A percentile compares a stretch with the other conserved stretches of the same genome.
phyloP scores from a whole-genome alignment of 129 eudicot species.

The Silybum marianum region DNA sequence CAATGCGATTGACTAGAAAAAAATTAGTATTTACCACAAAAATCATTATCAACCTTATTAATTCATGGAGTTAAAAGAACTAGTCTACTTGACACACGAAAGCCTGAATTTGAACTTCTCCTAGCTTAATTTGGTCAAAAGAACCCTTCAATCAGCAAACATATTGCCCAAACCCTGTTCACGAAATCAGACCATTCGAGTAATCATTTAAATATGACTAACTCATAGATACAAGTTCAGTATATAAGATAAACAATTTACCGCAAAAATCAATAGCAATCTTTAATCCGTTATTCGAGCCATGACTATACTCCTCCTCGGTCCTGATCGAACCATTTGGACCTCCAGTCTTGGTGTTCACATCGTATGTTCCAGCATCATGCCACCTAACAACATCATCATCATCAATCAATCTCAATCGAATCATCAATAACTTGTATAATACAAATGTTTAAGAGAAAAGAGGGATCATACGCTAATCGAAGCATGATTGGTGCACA shows the following conservation, averaged over 20 bases:
- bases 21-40: not conserved
- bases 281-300: conserved; percentile 78
- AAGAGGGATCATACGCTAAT: conserved; percentile 61
- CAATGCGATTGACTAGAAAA: too few species aligned
- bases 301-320: conserved; percentile 76
- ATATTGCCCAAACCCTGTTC: not conserved
- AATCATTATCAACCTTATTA: not conserved
- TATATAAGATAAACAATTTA: conserved; percentile 8
- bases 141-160: not conserved
- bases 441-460: conserved; percentile 2
- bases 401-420: conserved; percentile 11
- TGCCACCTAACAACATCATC: conserved; percentile 66
- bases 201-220: not conserved
- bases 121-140: not conserved
- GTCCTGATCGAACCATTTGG: conserved; percentile 90
- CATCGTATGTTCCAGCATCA: conserved; percentile 94
- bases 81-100: conserved; percentile 10
- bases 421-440: conserved; percentile 16
- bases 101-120: not conserved
- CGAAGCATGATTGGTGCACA: conserved; percentile 97
- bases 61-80: conserved; percentile 10
- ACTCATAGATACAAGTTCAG: not conserved
- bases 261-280: conserved; percentile 86
- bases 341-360: conserved; percentile 86
- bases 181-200: conserved; percentile 5